Evolutionary conservation across 345 rosid species (phyloP).

Genomic region (Carallia pectinifolia): DNA sequence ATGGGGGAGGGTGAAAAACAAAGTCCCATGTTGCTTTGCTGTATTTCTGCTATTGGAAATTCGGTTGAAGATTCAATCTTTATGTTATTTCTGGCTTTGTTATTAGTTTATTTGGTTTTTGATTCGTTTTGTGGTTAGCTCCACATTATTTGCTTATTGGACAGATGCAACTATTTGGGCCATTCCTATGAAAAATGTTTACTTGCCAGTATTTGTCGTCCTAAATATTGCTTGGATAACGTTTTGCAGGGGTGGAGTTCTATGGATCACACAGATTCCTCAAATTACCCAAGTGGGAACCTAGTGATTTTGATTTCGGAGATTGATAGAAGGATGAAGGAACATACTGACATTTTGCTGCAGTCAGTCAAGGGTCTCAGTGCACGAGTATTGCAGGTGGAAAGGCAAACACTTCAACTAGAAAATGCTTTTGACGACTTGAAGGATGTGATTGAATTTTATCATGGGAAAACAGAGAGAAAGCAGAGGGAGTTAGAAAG

Average conservation of each 20-base stretch:
- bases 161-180: not conserved
- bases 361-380: slow-evolving; percentile 43
- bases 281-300: slow-evolving; percentile 12
- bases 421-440: slow-evolving; percentile 45
- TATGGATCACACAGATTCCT: slow-evolving; percentile 19
- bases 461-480: slow-evolving; percentile 45
- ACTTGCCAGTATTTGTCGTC: not conserved
- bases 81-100: slow-evolving; percentile 1
- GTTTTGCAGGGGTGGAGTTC: slow-evolving; percentile 26
- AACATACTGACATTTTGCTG: slow-evolving; percentile 37
- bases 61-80: not conserved
- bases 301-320: slow-evolving; percentile 32
- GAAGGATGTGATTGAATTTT: slow-evolving; percentile 38
- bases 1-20: no score
- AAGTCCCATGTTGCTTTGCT: not conserved
- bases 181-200: not conserved
- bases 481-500: slow-evolving; percentile 50
- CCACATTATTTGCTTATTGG: not conserved
- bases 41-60: not conserved
- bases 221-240: not conserved
- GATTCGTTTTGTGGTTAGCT: not conserved
- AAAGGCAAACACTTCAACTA: slow-evolving; percentile 36
- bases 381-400: slow-evolving; percentile 47
- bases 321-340: slow-evolving; percentile 47
- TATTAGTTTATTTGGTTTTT: not conserved